A percentile compares a stretch with the other conserved stretches of the same genome.
These are phyloP conservation scores for Carex littledalei DNA, from an alignment of 176 grass and related monocot genomes.

Conservation along the genomic window DNA sequence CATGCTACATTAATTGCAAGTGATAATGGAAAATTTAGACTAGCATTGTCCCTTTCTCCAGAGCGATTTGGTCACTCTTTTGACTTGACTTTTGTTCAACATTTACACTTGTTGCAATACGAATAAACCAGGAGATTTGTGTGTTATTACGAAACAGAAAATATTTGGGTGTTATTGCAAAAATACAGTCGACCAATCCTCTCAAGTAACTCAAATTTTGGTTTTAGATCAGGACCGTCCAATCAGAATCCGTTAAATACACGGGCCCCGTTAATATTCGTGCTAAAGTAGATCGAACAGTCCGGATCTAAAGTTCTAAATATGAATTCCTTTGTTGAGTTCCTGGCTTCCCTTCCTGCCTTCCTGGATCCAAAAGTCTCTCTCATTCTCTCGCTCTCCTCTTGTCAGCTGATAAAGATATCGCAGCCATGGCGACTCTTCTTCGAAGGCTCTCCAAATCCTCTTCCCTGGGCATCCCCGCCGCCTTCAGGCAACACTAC, in stretches of 20 bases:
- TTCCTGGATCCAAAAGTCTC: not conserved
- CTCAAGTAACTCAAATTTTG: too few relatives aligned
- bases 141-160: not conserved
- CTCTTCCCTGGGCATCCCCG: not conserved
- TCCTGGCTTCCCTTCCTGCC: not conserved
- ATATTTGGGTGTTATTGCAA: not conserved
- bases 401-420: not conserved
- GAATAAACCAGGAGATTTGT: not conserved
- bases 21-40: not conserved
- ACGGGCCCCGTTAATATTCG: too few relatives aligned
- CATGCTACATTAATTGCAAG: not conserved
- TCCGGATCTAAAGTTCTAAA: too few relatives aligned
- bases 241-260: too few relatives aligned
- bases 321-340: too few relatives aligned
- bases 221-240: too few relatives aligned
- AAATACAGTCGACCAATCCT: not conserved
- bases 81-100: not conserved
- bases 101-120: not conserved
- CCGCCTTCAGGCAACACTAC: constrained; percentile 20
- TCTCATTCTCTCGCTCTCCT: not conserved
- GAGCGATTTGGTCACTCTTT: not conserved
- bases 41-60: not conserved
- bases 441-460: constrained; percentile 48
- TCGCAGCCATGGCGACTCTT: constrained; percentile 45
- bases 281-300: too few relatives aligned